Evolutionary conservation across 2,329 filamentous ascomycete species (phyloP), one percentile per base, ranked within the genome.

Genomic region (Penicillium sp.): DNA sequence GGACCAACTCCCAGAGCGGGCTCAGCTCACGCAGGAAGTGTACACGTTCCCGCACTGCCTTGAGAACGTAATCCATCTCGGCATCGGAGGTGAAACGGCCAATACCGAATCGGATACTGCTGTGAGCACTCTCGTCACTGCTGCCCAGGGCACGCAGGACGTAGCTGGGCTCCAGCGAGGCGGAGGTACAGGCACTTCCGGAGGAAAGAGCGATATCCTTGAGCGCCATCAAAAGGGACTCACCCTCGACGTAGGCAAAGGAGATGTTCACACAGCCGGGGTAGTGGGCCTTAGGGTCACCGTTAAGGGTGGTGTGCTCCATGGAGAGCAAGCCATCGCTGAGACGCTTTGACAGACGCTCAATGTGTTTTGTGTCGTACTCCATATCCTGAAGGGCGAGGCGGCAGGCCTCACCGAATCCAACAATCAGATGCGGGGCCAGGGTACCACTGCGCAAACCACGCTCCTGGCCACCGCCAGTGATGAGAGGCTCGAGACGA

Each of bases 121-220:
- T 96, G 79, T 99, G 95, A 9, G 95, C 95, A 67, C 90, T 97
- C 79, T 99, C 95, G 69, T 99, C 95, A 65, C 92, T 97, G 82
- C 90, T 98, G 57, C 95, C 95, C 19, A 99, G 83, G 5, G 95
- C 95, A 56, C 95, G 88, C 29, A 99, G 84, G 47, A 99, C 95
- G 74, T 99, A 99, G 74, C 91, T 96, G 16, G 95, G 95, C 75
- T 99, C 95, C 33, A 99, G 81, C 1, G 95, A 99, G 0, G 95
- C 95, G 5, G 93, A 98, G 2, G 95, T 99, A 78, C 95, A 99
- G 6, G 95, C 95, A 70, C 92, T 97, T 56, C 95, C 95, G 0
- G 95, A 99, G 7, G 93, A 98, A 35, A 99, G 81, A 0, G 95
- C 95, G 75, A 99, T 97, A 67, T 99, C 95, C 78, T 99, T 99